phyloP scores from a whole-genome alignment of 225 moss, liverwort and hornwort species.

The Anthoceros angustus region DNA sequence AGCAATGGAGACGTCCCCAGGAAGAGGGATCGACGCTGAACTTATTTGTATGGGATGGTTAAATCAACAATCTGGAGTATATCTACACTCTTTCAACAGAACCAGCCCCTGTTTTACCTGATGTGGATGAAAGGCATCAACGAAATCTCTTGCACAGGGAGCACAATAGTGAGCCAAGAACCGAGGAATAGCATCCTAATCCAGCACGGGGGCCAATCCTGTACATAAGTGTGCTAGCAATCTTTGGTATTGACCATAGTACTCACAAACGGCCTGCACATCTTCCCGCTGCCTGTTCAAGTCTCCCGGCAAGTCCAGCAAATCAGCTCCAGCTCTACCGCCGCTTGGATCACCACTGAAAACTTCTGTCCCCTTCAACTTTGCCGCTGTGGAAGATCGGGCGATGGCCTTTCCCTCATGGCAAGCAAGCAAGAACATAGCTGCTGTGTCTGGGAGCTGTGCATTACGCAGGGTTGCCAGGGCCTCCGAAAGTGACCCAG shows the following conservation, averaged over 20 bases:
- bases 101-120: too few species aligned
- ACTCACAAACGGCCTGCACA: constrained; percentile 85
- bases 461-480: constrained; percentile 69
- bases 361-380: constrained; percentile 6
- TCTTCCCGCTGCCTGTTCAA: constrained; percentile 44
- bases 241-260: constrained; percentile 90
- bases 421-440: constrained; percentile 83
- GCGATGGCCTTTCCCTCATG: constrained; percentile 70
- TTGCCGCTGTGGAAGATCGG: constrained; percentile 11
- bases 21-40: too few species aligned
- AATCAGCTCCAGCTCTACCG: constrained; percentile 12
- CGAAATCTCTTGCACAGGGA: too few species aligned
- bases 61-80: too few species aligned
- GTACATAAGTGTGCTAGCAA: constrained; percentile 73
- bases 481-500: constrained; percentile 70
- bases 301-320: constrained; percentile 70
- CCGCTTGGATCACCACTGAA: background rate
- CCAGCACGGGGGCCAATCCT: constrained; percentile 39
- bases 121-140: too few species aligned
- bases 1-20: too few species aligned
- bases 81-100: too few species aligned
- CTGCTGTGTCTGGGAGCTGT: constrained; percentile 88
- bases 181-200: constrained; percentile 20
- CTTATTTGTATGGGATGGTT: too few species aligned
- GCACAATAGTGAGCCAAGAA: too few species aligned